Evolutionary conservation across 169 alveolate genomes (phyloP), one percentile per base, ranked within the genome.

Genomic region (Cryptosporidium meleagridis): DNA sequence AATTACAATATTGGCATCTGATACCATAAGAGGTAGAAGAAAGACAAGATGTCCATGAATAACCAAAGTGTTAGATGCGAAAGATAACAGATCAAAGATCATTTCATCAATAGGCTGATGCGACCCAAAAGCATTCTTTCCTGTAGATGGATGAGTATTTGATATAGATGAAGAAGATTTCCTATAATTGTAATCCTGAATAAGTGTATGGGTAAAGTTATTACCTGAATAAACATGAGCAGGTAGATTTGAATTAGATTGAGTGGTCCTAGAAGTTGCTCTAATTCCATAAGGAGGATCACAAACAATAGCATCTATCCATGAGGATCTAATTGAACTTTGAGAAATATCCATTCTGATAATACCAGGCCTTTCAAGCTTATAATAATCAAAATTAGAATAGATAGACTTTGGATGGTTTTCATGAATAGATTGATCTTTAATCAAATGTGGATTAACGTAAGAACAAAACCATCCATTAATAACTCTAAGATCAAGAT

Each of bases 211-310:
- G 21, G 14, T 48, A 37, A 18, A 37, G 35, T 39, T 37, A 52
- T 45, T 45, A 31, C 45, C 51, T 21, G 21, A 29, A 44, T 51
- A 29, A 4, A 21, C 52, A 48, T 6, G 4, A 12, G 18, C 23
- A 10, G 12, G 3, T 26, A 23, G 67, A 29, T 10, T 55, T 10
- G 26, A 12, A 37, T 69, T 31, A 14, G 52, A 26, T 9, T 75
- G 44, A 14, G 95, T 86, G 48, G 95, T 93, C 85, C 95, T 91
- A 0, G 94, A 91, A 14, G 92, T 86, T n/a, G 98, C 98, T 75
- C 97, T 93, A 53, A 95, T 95, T 1, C 99, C 99, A 93, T 98
- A 98, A 23, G 99, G 99, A 26, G 99, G 99, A 86, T 98, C 99
- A 58, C 99, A 96, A 33, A 98, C 94, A 35, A 98, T 96, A 6